Percentiles rank a stretch among this genome's conserved stretches.
Evolutionary conservation across 768 basidiomycete species (phyloP).

Genomic region (Terana coerulea): DNA sequence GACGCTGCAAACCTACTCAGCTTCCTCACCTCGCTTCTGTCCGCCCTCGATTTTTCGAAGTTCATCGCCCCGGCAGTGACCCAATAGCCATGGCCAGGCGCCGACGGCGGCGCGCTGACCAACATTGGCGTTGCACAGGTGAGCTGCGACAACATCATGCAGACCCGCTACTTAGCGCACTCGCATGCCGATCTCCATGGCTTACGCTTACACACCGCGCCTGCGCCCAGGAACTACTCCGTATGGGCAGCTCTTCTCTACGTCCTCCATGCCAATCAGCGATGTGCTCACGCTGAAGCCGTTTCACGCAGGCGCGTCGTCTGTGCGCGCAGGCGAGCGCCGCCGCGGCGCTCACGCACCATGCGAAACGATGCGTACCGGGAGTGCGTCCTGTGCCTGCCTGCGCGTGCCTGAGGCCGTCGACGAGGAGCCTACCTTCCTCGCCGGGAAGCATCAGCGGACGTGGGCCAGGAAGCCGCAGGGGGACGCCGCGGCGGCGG

Average conservation of each 20-base stretch:
- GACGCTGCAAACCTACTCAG: conserved; percentile 64
- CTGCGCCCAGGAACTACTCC: conserved; percentile 70
- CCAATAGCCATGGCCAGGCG: conserved; percentile 63
- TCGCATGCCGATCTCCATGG: no score
- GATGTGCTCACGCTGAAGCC: not conserved
- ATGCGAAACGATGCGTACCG: conserved; percentile 48
- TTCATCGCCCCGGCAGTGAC: conserved; percentile 69
- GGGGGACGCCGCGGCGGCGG: conserved; percentile 28
- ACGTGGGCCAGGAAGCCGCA: conserved; percentile 19
- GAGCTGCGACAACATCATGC: conserved; percentile 70
- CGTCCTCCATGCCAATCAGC: not conserved
- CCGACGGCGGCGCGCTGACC: conserved; percentile 56
- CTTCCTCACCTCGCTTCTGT: conserved; percentile 56
- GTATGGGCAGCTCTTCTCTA: conserved; percentile 51
- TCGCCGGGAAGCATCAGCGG: conserved; percentile 41
- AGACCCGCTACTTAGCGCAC: not conserved
- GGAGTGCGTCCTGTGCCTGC: conserved; percentile 27
- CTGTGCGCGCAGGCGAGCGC: conserved; percentile 65
- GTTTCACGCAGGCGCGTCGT: conserved; percentile 14
- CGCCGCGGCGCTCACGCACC: conserved; percentile 54
- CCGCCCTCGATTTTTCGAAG: conserved; percentile 52
- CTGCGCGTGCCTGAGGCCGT: conserved; percentile 28
- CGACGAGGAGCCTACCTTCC: conserved; percentile 35
- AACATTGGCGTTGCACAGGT: conserved; percentile 63
- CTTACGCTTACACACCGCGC: conserved; percentile 4